phyloP scores from a whole-genome alignment of 208 protist genomes.

The Leishmania aethiopica region DNA sequence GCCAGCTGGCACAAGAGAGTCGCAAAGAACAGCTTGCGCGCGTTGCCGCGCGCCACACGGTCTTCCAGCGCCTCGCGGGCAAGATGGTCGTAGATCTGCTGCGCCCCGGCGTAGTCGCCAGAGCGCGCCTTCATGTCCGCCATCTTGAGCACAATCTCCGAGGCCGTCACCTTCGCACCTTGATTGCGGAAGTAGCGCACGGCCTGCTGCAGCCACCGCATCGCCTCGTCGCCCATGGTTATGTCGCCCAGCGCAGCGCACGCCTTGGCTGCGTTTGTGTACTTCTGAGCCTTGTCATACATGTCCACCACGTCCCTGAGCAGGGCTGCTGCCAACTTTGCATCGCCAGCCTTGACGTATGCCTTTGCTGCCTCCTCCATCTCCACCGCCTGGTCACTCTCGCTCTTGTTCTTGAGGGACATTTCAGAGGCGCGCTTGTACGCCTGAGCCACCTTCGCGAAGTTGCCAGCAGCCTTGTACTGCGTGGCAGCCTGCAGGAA shows the following conservation, averaged over 20 bases:
- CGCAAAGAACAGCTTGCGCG: slow-evolving; percentile 84
- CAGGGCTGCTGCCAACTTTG: slow-evolving; percentile 32
- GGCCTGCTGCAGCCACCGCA: slow-evolving; percentile 72
- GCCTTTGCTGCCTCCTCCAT: slow-evolving; percentile 72
- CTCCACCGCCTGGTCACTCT: slow-evolving; percentile 62
- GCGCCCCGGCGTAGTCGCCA: slow-evolving; percentile 70
- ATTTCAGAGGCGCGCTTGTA: slow-evolving; percentile 79
- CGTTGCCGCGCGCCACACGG: slow-evolving; percentile 59
- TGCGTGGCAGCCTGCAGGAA: slow-evolving; percentile 80
- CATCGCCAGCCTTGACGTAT: slow-evolving; percentile 55
- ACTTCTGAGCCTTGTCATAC: slow-evolving; percentile 68
- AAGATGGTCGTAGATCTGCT: slow-evolving; percentile 72
- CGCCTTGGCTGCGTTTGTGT: slow-evolving; percentile 69
- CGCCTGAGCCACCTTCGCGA: slow-evolving; percentile 66
- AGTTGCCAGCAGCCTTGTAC: slow-evolving; percentile 81
- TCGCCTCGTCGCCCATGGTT: slow-evolving; percentile 50
- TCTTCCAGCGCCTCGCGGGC: slow-evolving; percentile 79
- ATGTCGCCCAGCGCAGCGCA: slow-evolving; percentile 73
- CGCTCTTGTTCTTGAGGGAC: slow-evolving; percentile 64
- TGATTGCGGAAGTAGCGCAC: slow-evolving; percentile 69
- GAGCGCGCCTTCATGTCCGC: slow-evolving; percentile 68
- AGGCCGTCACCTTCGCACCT: slow-evolving; percentile 69
- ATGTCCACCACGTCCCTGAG: slow-evolving; percentile 57
- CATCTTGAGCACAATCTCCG: slow-evolving; percentile 74
- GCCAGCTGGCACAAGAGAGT: slow-evolving; percentile 78